phyloP scores from a whole-genome alignment of 2,329 filamentous ascomycete species.

The Immersiporthe knoxdaviesiana region DNA sequence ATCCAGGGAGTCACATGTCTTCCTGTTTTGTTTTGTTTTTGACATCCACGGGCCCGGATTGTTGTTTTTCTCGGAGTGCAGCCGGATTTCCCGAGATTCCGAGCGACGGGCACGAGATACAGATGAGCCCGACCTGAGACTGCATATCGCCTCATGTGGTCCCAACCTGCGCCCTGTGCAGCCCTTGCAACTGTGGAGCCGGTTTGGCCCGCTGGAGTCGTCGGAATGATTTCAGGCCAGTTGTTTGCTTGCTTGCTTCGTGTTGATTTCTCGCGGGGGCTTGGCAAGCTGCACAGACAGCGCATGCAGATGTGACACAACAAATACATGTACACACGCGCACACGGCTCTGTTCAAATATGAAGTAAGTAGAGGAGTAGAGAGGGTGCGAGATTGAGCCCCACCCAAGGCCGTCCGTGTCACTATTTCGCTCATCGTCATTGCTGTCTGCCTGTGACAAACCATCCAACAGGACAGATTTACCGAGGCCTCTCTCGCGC shows the following conservation, averaged over 20 bases:
- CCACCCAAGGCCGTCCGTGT: slow-evolving; percentile 13
- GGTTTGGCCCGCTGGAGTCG: slow-evolving; percentile 5
- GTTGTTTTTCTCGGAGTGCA: background rate
- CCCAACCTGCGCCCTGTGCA: slow-evolving; percentile 1
- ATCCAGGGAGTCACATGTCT: background rate
- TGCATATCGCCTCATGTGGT: background rate
- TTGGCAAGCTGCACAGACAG: slow-evolving; percentile 23
- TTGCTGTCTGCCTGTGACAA: background rate
- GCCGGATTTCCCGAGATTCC: slow-evolving; percentile 5
- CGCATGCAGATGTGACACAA: slow-evolving; percentile 11
- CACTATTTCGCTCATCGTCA: slow-evolving; percentile 12
- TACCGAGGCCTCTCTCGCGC: background rate
- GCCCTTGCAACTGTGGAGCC: slow-evolving; percentile 5
- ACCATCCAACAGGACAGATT: background rate
- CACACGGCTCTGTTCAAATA: background rate
- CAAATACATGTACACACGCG: background rate
- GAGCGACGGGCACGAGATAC: slow-evolving; percentile 11
- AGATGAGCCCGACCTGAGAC: background rate
- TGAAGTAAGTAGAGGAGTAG: background rate
- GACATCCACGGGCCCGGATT: background rate
- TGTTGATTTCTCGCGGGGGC: background rate
- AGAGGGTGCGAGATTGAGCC: slow-evolving; percentile 20
- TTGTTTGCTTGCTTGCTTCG: background rate
- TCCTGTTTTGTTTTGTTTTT: background rate
- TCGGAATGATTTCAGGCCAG: background rate